phyloP scores from a whole-genome alignment of 345 rosid species.

The Pelargonium nanum region DNA sequence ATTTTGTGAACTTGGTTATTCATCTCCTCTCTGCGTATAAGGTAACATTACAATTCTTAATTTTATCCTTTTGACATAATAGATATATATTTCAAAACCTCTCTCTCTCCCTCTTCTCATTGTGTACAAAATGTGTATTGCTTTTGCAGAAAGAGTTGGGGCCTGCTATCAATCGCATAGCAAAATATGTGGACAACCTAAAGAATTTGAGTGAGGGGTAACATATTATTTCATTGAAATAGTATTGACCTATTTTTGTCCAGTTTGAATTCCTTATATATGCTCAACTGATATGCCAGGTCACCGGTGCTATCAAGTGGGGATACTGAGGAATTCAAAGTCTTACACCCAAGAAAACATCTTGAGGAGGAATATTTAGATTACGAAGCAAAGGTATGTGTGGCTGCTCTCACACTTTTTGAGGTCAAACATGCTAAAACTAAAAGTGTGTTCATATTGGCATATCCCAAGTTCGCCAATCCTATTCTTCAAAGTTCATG shows the following conservation, averaged over 20 bases:
- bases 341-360: slow-evolving; percentile 57
- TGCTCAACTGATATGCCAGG: slow-evolving; percentile 31
- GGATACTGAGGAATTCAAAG: slow-evolving; percentile 40
- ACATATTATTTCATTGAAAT: slow-evolving; percentile 7
- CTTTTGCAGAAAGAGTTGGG: slow-evolving; percentile 60
- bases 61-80: neutral
- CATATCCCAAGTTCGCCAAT: too few relatives aligned
- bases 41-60: slow-evolving; percentile 24
- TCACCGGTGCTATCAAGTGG: slow-evolving; percentile 32
- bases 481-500: too few relatives aligned
- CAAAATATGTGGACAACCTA: slow-evolving; percentile 76
- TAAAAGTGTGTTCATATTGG: neutral
- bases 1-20: slow-evolving; percentile 56
- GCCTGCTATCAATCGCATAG: slow-evolving; percentile 61
- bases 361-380: slow-evolving; percentile 88
- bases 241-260: slow-evolving; percentile 9
- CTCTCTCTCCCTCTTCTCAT: neutral
- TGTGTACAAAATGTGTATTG: neutral
- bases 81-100: neutral
- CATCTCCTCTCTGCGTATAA: slow-evolving; percentile 60
- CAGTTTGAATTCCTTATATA: slow-evolving; percentile 10
- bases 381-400: slow-evolving; percentile 73
- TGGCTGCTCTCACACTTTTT: slow-evolving; percentile 2
- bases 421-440: neutral
- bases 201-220: slow-evolving; percentile 67